Evolutionary conservation across 805 yeast species (phyloP).

Genomic region (Diddensiella transvaalensis): DNA sequence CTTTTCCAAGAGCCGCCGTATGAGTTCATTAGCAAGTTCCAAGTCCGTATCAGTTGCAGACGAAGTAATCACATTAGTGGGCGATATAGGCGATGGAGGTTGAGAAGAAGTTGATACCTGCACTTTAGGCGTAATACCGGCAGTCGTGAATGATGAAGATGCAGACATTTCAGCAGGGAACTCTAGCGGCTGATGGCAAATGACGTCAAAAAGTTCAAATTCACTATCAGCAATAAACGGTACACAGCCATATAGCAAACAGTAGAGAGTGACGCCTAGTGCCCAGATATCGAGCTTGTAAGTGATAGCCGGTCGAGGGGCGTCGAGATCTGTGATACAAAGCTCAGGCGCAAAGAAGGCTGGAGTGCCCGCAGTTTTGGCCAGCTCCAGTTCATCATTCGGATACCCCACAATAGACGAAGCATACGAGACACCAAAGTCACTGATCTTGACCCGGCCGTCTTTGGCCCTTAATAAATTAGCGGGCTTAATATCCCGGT

Average conservation of each 20-base stretch:
- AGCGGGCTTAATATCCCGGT: constrained; percentile 95
- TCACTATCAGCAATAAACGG: constrained; percentile 89
- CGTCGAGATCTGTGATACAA: constrained; percentile 25
- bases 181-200: constrained; percentile 55
- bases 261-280: constrained; percentile 84
- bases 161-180: constrained; percentile 48
- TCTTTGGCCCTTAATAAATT: constrained; percentile 70
- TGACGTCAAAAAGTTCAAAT: constrained; percentile 78
- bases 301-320: constrained; percentile 45
- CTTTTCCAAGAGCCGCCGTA: constrained; percentile 60
- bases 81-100: no score
- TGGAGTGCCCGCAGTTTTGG: constrained; percentile 97
- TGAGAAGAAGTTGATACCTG: not conserved
- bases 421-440: constrained; percentile 92
- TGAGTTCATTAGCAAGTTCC: constrained; percentile 47
- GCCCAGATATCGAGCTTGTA: constrained; percentile 97
- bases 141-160: no score
- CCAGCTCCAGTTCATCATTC: constrained; percentile 72
- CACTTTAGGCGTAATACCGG: not conserved
- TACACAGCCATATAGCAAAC: constrained; percentile 79
- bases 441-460: constrained; percentile 84
- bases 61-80: not conserved
- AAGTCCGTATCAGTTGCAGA: constrained; percentile 24
- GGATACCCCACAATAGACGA: constrained; percentile 39
- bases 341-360: constrained; percentile 92